Evolutionary conservation across 495 filamentous ascomycete species (phyloP).

Genomic region (Platismatia glauca): DNA sequence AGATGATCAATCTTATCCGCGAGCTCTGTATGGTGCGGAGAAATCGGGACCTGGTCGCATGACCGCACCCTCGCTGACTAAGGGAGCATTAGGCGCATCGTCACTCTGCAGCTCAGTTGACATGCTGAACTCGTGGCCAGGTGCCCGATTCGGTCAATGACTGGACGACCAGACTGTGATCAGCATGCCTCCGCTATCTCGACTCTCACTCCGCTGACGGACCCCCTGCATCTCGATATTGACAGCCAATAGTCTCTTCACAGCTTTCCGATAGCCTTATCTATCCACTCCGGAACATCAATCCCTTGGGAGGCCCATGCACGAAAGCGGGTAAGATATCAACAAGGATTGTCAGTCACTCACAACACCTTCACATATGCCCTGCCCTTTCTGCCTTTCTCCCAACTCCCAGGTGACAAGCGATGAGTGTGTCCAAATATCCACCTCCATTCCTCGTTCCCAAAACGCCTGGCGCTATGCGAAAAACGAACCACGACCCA

Average conservation of each 20-base stretch:
- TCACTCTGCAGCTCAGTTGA: background rate
- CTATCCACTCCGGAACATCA: background rate
- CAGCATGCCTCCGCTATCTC: background rate
- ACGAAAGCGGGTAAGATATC: background rate
- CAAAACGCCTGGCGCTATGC: slow-evolving; percentile 16
- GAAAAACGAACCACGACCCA: background rate
- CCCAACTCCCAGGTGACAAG: background rate
- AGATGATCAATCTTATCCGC: background rate
- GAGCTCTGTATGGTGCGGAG: background rate
- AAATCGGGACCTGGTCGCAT: background rate
- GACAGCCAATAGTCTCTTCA: background rate
- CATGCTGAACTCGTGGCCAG: background rate
- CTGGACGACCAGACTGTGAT: background rate
- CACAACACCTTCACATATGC: background rate
- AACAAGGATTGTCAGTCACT: background rate
- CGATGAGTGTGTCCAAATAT: background rate
- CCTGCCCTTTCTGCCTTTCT: background rate
- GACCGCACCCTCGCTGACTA: background rate
- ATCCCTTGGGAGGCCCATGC: too few relatives aligned
- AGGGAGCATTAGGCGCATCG: background rate
- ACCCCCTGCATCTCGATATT: background rate
- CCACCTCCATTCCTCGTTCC: background rate
- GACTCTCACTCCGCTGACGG: background rate
- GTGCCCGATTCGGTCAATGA: background rate
- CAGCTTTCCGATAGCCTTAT: background rate